Percentiles rank a stretch among this genome's conserved stretches.
phyloP scores from a whole-genome alignment of 176 grass and related monocot species.

The Thalia dealbata region DNA sequence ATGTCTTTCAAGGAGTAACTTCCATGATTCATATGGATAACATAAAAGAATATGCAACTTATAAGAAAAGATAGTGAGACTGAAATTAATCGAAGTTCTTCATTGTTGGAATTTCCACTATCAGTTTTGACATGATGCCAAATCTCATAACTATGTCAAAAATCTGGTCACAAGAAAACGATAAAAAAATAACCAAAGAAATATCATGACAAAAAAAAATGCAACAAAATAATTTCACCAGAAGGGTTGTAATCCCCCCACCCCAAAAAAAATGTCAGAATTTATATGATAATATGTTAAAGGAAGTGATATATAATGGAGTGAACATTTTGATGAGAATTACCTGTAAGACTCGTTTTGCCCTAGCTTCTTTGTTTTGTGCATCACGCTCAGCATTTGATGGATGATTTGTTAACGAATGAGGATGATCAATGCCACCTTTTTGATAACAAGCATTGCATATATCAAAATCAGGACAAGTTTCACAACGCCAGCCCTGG shows the following conservation, averaged over 20 bases:
- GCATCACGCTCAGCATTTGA: slow-evolving; percentile 75
- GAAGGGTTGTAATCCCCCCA: not conserved
- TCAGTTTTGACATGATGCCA: not conserved
- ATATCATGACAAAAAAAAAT: too few relatives aligned
- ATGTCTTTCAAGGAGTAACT: not conserved
- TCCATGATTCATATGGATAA: not conserved
- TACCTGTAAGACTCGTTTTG: slow-evolving; percentile 88
- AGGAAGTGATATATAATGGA: not conserved
- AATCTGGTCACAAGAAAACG: too few relatives aligned
- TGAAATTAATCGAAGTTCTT: not conserved
- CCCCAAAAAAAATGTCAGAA: not conserved
- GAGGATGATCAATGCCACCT: slow-evolving; percentile 65
- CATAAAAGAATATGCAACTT: not conserved
- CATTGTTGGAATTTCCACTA: not conserved
- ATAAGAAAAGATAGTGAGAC: not conserved
- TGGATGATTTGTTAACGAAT: slow-evolving; percentile 88
- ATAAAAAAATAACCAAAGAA: too few relatives aligned
- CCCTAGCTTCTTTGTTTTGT: slow-evolving; percentile 93
- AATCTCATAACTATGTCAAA: not conserved
- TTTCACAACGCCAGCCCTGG: slow-evolving; percentile 96
- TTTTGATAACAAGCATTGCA: slow-evolving; percentile 88
- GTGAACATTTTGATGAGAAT: slow-evolving; percentile 17
- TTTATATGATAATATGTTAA: not conserved
- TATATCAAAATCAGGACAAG: slow-evolving; percentile 96
- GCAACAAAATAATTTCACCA: not conserved